A percentile compares a stretch with the other conserved stretches of the same genome.
These are phyloP conservation scores for Camelina sativa DNA, from an alignment of 345 rosid genomes.

Conservation along the genomic window DNA sequence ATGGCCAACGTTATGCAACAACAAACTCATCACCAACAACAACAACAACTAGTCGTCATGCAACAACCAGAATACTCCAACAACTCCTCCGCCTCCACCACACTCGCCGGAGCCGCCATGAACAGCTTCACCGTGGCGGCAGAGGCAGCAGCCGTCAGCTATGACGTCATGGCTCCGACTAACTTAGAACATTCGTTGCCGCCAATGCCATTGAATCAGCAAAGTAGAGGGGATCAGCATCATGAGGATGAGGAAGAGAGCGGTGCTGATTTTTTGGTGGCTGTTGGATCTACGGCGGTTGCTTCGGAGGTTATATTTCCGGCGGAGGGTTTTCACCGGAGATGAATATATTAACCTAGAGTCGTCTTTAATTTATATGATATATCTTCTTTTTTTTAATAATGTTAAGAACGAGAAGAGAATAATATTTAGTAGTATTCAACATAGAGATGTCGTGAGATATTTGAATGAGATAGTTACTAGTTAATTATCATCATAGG, in stretches of 20 bases:
- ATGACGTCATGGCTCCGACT: slow-evolving; percentile 56
- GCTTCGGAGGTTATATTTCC: slow-evolving; percentile 43
- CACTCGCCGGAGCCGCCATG: slow-evolving; percentile 63
- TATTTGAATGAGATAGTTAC: background rate
- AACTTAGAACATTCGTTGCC: slow-evolving; percentile 52
- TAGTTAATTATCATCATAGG: no score
- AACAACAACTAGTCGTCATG: slow-evolving; percentile 48
- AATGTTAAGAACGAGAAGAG: background rate
- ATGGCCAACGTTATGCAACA: slow-evolving; percentile 76
- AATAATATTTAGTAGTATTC: background rate
- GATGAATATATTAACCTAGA: slow-evolving; percentile 35
- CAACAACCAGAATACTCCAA: slow-evolving; percentile 87
- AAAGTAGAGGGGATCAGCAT: slow-evolving; percentile 52
- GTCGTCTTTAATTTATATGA: background rate
- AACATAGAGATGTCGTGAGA: background rate
- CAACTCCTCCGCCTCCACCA: slow-evolving; percentile 87
- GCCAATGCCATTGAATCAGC: slow-evolving; percentile 48
- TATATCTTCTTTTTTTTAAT: background rate
- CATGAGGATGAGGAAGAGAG: slow-evolving; percentile 76
- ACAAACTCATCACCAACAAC: slow-evolving; percentile 52
- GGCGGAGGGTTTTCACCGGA: slow-evolving; percentile 51
- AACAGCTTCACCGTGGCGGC: slow-evolving; percentile 43
- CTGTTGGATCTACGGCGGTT: slow-evolving; percentile 30
- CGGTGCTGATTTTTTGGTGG: slow-evolving; percentile 50
- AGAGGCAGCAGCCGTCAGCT: slow-evolving; percentile 43